Evolutionary conservation across 177 flowering plant genomes (phyloP).

Genomic region (Vitis hybrid): DNA sequence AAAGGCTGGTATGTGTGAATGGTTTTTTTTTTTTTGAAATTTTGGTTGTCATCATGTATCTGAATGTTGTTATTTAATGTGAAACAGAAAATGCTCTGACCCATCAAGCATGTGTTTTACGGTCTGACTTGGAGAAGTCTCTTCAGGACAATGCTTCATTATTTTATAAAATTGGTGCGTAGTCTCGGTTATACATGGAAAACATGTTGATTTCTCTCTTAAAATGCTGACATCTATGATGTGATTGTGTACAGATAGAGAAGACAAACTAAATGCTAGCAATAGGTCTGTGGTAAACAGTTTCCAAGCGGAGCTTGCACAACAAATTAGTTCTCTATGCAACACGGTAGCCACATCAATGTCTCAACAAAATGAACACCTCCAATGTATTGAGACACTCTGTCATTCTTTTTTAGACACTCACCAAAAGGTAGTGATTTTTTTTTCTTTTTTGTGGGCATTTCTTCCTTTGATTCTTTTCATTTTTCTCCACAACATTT

Average conservation of each 20-base stretch:
- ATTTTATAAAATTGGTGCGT: conserved; percentile 75
- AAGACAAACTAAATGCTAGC: conserved; percentile 71
- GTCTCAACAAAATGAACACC: conserved; percentile 72
- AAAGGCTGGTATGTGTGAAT: conserved; percentile 56
- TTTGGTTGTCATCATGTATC: conserved; percentile 7
- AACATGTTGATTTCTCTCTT: conserved; percentile 1
- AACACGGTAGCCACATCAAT: conserved; percentile 54
- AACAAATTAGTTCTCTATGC: conserved; percentile 66
- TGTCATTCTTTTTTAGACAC: conserved; percentile 55
- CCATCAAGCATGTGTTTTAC: conserved; percentile 78
- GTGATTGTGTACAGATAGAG: conserved; percentile 51
- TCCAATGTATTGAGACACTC: conserved; percentile 60
- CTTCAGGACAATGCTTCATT: conserved; percentile 74
- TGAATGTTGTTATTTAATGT: conserved; percentile 13
- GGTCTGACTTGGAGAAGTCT: conserved; percentile 85
- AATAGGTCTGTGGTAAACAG: conserved; percentile 67
- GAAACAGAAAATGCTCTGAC: conserved; percentile 82
- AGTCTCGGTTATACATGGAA: background rate
- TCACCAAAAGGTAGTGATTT: conserved; percentile 60
- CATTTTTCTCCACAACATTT: no score
- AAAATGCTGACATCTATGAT: background rate
- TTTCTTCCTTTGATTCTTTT: no score
- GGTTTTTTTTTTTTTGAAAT: background rate
- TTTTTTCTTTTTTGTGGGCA: background rate
- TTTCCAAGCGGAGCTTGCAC: conserved; percentile 59